Evolutionary conservation across 169 alveolate species (phyloP).

Genomic region (Eimeria nieschulzi): DNA sequence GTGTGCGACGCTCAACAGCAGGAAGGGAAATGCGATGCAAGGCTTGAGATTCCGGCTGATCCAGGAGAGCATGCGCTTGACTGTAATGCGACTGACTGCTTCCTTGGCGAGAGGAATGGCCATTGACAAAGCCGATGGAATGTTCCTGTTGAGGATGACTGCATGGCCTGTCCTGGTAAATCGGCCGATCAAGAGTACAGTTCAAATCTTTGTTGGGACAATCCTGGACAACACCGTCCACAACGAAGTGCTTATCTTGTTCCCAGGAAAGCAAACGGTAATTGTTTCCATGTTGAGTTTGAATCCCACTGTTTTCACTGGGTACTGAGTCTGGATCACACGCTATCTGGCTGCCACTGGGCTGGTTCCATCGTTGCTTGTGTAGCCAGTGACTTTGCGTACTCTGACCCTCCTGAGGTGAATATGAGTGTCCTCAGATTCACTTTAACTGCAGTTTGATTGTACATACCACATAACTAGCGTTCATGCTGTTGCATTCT

Average conservation of each 20-base stretch:
- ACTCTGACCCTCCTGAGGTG: not conserved
- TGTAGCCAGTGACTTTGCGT: not conserved
- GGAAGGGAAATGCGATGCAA: not conserved
- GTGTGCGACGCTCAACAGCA: not conserved
- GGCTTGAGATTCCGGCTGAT: too few relatives aligned
- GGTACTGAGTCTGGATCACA: conserved; percentile 13
- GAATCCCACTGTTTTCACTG: not conserved
- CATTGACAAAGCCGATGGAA: not conserved
- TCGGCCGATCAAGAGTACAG: not conserved
- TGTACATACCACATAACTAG: not conserved
- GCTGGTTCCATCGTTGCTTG: conserved; percentile 22
- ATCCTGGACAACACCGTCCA: not conserved
- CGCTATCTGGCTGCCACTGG: not conserved
- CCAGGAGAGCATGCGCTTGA: too few relatives aligned
- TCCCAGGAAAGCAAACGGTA: not conserved
- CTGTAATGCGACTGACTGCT: not conserved
- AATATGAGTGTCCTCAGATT: not conserved
- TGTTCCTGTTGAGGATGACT: conserved; percentile 7
- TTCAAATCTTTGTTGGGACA: not conserved
- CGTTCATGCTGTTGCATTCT: not conserved
- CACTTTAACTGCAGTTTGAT: not conserved
- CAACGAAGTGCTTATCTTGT: not conserved
- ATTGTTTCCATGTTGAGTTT: not conserved
- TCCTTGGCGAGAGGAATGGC: not conserved
- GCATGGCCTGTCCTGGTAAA: not conserved